Percentiles rank a stretch among this genome's conserved stretches.
These are phyloP conservation scores for Pseudophaeomoniella oleicola DNA, from an alignment of 2,329 filamentous ascomycete species.

Conservation along the genomic window DNA sequence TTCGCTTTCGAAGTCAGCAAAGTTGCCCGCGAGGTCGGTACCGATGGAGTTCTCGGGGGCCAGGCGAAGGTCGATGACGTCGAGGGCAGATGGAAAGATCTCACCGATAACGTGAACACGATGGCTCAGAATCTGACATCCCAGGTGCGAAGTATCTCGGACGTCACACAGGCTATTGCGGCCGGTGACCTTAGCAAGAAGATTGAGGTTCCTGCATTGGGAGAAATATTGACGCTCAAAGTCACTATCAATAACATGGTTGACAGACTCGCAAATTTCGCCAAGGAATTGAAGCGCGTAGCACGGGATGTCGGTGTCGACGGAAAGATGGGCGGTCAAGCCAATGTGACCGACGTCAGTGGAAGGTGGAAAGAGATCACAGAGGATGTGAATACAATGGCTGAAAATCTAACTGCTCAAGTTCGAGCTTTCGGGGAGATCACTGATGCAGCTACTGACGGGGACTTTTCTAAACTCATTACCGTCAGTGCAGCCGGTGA, in stretches of 20 bases:
- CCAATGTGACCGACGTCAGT: constrained; percentile 81
- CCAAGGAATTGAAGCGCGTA: constrained; percentile 86
- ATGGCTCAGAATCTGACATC: constrained; percentile 50
- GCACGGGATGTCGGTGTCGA: constrained; percentile 95
- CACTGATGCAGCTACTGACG: constrained; percentile 92
- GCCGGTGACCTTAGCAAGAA: constrained; percentile 93
- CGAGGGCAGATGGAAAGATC: constrained; percentile 52
- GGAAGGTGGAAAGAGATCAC: constrained; percentile 98
- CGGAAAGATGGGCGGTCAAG: constrained; percentile 96
- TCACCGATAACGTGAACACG: constrained; percentile 54
- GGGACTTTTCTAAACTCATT: constrained; percentile 92
- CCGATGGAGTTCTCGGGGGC: constrained; percentile 48
- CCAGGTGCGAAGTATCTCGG: constrained; percentile 78
- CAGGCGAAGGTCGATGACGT: constrained; percentile 51
- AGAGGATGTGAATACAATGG: constrained; percentile 91
- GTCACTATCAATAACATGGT: constrained; percentile 99
- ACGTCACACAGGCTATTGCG: constrained; percentile 87
- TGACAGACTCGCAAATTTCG: constrained; percentile 85
- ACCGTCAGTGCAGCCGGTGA: constrained; percentile 95
- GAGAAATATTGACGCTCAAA: constrained; percentile 85
- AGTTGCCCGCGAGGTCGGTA: constrained; percentile 50
- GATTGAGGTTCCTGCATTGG: constrained; percentile 88
- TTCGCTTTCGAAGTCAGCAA: constrained; percentile 54
- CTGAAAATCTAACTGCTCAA: constrained; percentile 76
- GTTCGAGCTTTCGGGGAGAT: constrained; percentile 97